phyloP scores from a whole-genome alignment of 306 rosid genomes.

The Urtica urens region DNA sequence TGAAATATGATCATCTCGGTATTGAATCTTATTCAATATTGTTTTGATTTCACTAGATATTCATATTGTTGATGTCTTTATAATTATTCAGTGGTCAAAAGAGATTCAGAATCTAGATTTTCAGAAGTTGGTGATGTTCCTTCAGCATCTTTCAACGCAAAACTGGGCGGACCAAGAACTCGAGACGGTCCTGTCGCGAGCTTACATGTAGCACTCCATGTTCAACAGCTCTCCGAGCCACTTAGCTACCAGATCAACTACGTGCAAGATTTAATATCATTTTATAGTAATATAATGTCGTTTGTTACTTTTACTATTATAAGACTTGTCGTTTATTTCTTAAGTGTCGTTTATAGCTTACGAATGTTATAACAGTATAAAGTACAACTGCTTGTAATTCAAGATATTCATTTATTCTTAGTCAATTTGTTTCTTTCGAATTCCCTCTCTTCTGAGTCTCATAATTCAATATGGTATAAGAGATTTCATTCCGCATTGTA shows the following conservation, averaged over 20 bases:
- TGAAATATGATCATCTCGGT: conserved; percentile 2
- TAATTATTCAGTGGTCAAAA: conserved; percentile 77
- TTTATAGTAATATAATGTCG: not conserved
- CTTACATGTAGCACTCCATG: conserved; percentile 97
- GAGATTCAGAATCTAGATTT: conserved; percentile 79
- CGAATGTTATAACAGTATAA: too few relatives aligned
- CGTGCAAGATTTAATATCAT: conserved; percentile 14
- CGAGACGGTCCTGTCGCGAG: conserved; percentile 93
- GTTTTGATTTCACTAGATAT: not conserved
- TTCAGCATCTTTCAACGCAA: conserved; percentile 89
- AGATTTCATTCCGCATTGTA: too few relatives aligned
- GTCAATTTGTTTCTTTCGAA: too few relatives aligned
- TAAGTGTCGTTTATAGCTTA: too few relatives aligned
- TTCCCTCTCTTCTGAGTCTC: too few relatives aligned
- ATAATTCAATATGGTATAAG: too few relatives aligned
- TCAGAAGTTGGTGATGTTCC: conserved; percentile 94
- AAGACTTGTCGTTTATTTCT: too few relatives aligned
- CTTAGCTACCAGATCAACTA: conserved; percentile 52
- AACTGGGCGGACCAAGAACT: conserved; percentile 90
- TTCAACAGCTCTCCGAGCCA: conserved; percentile 91
- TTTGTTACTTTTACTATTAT: too few relatives aligned
- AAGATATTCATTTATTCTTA: too few relatives aligned
- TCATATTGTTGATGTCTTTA: not conserved
- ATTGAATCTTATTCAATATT: too few relatives aligned
- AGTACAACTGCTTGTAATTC: too few relatives aligned